Base-by-base conservation (phyloP, 2,329 filamentous ascomycete species). In the Shiraia sp. region DNA sequence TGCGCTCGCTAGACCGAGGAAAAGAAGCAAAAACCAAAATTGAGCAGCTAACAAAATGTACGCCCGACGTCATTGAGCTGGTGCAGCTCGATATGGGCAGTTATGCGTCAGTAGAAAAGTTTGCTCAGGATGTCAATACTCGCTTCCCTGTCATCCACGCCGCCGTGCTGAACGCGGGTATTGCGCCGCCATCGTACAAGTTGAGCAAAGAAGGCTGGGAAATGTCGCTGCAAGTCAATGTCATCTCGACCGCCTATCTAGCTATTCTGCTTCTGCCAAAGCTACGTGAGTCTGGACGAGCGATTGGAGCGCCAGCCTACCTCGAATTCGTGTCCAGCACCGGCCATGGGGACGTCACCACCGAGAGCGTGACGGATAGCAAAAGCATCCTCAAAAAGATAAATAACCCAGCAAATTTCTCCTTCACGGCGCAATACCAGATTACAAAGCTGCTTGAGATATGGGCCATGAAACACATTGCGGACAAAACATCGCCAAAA, bases 21-120 rank as follows among this genome's bases (percentile, higher is more conserved):
- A 22, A 33, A 59, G 55, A 3, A 72, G 72, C 4, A 3, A 66
- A 65, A 26, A 44, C 56, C 13, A 54, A 63, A 15, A 71, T 76
- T 30, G 61, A 69, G 30, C 24, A 50, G 4, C 47, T 47, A 6
- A 63, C 55, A 10, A 52, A 49, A 9, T 53, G 57, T 17, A 16
- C 40, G n/a, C 32, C 23, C 10, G 52, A 55, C 17, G 59, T 68
- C 6, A 57, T 74, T 17, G 65, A 71, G 32, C 71, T 75, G 10
- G 74, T 72, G 71, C 51, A 50, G 2, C 49, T 76, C 10, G 72
- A 75, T 44, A 57, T 75, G 3, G 36, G 42, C 7, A 62, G 52
- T 22, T 74, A 68, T 32, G 57, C 59, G 4, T 70, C 60, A 32
- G 65, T 73, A 6, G 42, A 47, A 13, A 14, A 40, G 4, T 68